Conservation (phyloP, 1,284 basidiomycete species). For the Chalciporus sp. region DNA sequence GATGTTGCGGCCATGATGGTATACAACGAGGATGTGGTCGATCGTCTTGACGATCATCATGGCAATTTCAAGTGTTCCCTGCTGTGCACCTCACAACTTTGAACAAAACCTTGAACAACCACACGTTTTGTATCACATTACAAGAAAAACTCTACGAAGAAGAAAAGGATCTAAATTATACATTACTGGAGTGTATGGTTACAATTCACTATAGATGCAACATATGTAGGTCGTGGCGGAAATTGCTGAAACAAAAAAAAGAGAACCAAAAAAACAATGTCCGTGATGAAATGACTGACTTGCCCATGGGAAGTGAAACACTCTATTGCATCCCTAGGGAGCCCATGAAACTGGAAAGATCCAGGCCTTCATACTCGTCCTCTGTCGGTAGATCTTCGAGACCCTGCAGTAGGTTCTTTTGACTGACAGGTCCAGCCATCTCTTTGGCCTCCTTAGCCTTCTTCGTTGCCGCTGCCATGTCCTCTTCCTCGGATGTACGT, state of each 20-base stretch:
- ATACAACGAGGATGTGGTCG: not conserved
- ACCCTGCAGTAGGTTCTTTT: slow-evolving; percentile 83
- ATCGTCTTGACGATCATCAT: not conserved
- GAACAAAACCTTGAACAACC: no score
- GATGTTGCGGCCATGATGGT: slow-evolving; percentile 66
- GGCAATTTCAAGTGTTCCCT: no score
- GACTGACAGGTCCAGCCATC: slow-evolving; percentile 51
- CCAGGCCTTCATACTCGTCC: slow-evolving; percentile 87
- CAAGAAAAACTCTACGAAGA: slow-evolving; percentile 17
- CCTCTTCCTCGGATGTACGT: slow-evolving; percentile 78
- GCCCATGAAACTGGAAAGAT: slow-evolving; percentile 83
- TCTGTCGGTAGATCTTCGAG: slow-evolving; percentile 88
- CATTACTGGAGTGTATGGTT: slow-evolving; percentile 36
- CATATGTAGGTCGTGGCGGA: slow-evolving; percentile 32
- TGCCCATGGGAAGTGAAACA: not conserved
- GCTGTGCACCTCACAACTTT: no score
- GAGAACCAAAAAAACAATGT: slow-evolving; percentile 1
- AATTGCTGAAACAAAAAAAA: slow-evolving; percentile 14
- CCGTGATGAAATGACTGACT: no score
- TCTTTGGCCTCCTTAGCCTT: slow-evolving; percentile 59
- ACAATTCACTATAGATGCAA: slow-evolving; percentile 39
- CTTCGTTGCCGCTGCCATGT: slow-evolving; percentile 53
- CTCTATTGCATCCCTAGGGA: slow-evolving; percentile 53
- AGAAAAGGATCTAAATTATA: slow-evolving; percentile 34
- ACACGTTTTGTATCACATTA: not conserved